Evolutionary conservation across 192 early-diverging fungal species (phyloP), one percentile per base, ranked within the genome.

Genomic region (Umbelopsis vinacea): DNA sequence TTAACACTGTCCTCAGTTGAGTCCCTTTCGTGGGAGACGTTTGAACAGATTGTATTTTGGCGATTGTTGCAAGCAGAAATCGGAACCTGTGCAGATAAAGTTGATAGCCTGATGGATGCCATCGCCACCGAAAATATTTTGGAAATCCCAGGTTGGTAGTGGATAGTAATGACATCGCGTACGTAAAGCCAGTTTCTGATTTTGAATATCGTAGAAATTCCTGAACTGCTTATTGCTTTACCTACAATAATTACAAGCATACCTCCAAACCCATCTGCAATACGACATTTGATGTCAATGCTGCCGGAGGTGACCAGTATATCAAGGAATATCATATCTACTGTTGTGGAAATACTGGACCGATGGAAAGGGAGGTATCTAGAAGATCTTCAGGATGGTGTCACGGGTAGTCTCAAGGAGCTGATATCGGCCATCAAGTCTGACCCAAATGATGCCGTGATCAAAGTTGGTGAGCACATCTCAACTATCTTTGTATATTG

Each of bases 21-120:
- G n/a, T 50, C 57, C 1, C 33, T 63, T 11, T 37, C 26, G 11
- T 63, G 57, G 57, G 57, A 63, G 17, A 63, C 57, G 11, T 63
- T 63, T 37, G 57, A 63, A 37, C 57, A 63, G 33, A 63, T 63
- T 37, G 33, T 63, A 19, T 63, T 63, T 10, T 63, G 57, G 57
- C 57, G 57, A 26, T 63, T 63, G 35, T 26, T 63, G 33, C 57
- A 63, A 14, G 57, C 57, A 12, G 57, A 63, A 35, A 4, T 37
- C 26, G 57, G 29, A 6, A 7, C 7, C 5, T 63, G 29, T 63
- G 15, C 17, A 19, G 57, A 63, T 19, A 63, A 37, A 37, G 17
- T 63, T 35, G 5, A 37, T 19, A 4, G 4, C 14, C 19, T 63
- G 7, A 63, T 63, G 57, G 33, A 63, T 37, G 57, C 33, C 29